A percentile compares a stretch with the other conserved stretches of the same genome.
phyloP scores from a whole-genome alignment of 352 stramenopile genomes.

The Halophytophthora batemanensis region DNA sequence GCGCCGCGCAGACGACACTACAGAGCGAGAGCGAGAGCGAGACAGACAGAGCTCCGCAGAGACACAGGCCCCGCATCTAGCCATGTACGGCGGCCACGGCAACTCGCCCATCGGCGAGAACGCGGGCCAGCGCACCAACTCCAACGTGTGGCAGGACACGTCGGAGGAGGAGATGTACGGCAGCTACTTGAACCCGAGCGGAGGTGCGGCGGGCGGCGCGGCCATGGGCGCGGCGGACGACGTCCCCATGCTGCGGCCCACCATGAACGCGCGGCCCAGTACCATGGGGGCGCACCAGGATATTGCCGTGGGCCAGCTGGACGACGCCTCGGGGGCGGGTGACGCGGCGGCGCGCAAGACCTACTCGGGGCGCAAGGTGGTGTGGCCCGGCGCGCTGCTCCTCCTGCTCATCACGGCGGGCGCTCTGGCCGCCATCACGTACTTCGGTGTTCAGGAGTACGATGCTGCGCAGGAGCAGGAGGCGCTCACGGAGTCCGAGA shows the following conservation, averaged over 20 bases:
- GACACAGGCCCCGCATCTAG: no score
- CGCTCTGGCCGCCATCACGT: conserved; percentile 54
- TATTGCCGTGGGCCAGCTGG: conserved; percentile 70
- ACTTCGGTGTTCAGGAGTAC: conserved; percentile 59
- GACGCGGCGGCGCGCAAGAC: conserved; percentile 19
- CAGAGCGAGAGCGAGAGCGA: no score
- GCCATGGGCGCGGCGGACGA: conserved; percentile 3
- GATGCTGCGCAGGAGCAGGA: conserved; percentile 66
- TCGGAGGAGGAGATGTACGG: conserved; percentile 70
- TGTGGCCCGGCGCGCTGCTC: conserved; percentile 78
- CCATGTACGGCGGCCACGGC: conserved; percentile 23
- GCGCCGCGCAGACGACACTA: no score
- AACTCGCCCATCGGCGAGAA: conserved; percentile 31
- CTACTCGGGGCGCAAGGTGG: conserved; percentile 67
- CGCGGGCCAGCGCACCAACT: conserved; percentile 25
- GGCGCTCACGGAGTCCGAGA: conserved; percentile 49
- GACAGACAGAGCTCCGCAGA: no score
- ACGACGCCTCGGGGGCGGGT: conserved; percentile 25
- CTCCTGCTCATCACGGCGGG: conserved; percentile 49
- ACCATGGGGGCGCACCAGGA: conserved; percentile 54
- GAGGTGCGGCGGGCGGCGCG: conserved; percentile 21
- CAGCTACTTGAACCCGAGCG: conserved; percentile 52
- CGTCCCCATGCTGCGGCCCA: conserved; percentile 53
- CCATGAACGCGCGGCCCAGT: conserved; percentile 27
- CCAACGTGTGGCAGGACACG: conserved; percentile 74